phyloP scores from a whole-genome alignment of 352 stramenopile genomes.

The Globisporangium spinosum region DNA sequence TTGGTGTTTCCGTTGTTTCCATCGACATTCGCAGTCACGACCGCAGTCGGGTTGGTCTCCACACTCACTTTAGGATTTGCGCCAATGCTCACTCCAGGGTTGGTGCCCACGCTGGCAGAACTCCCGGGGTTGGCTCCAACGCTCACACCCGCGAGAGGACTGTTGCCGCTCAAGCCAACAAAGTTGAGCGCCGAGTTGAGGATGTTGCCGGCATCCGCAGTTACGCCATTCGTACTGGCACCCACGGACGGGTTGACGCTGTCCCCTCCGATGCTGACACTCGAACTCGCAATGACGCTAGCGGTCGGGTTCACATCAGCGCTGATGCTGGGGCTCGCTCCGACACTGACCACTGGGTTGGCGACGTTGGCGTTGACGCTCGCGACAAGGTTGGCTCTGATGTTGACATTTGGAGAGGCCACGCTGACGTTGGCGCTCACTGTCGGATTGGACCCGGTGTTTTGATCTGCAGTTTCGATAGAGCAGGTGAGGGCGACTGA shows the following conservation, averaged over 20 bases:
- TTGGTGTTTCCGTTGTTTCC: background rate
- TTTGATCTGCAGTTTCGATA: background rate
- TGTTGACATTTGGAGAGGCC: background rate
- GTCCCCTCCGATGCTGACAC: background rate
- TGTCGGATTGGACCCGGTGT: background rate
- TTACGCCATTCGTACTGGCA: background rate
- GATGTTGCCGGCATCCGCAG: background rate
- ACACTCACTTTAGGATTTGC: background rate
- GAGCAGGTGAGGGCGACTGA: background rate
- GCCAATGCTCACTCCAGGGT: background rate
- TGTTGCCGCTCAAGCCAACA: background rate
- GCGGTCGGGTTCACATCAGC: background rate
- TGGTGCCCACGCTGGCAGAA: background rate
- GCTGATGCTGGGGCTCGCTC: background rate
- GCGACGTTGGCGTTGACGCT: background rate
- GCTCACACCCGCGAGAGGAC: background rate
- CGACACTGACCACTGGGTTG: background rate
- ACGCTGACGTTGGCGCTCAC: background rate
- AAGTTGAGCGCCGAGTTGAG: constrained; percentile 5
- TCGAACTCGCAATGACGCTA: background rate
- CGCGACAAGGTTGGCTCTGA: background rate
- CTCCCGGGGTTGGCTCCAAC: background rate
- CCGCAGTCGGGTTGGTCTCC: background rate
- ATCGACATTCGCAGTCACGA: background rate
- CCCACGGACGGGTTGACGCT: background rate